phyloP scores from a whole-genome alignment of 306 rosid genomes.

The Lathyrus sativus region DNA sequence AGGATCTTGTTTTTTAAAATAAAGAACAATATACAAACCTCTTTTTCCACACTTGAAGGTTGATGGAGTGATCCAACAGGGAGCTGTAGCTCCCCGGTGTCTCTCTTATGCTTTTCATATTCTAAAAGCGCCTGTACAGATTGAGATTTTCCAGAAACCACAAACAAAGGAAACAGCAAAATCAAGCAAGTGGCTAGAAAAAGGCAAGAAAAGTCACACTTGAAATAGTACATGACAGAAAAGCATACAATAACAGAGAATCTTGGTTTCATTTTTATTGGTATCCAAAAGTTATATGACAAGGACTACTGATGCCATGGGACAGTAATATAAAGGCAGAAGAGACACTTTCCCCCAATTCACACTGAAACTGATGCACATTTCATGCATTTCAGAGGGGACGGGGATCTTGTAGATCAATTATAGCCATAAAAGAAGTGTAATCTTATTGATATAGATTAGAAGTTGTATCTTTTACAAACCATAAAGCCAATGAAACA shows the following conservation, averaged over 20 bases:
- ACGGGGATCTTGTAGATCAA: too few relatives aligned
- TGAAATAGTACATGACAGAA: constrained; percentile 26
- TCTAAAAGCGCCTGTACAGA: constrained; percentile 74
- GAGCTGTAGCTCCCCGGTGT: constrained; percentile 69
- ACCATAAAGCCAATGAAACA: constrained; percentile 20
- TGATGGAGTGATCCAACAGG: constrained; percentile 63
- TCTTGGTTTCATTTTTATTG: constrained; percentile 29
- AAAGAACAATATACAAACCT: constrained; percentile 50
- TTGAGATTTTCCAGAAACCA: constrained; percentile 31
- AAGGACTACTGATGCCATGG: constrained; percentile 25
- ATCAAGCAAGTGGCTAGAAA: constrained; percentile 25
- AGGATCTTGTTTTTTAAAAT: constrained; percentile 2
- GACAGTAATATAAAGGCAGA: constrained; percentile 9
- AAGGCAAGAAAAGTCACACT: constrained; percentile 27
- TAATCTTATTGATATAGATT: background rate
- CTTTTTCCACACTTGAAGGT: constrained; percentile 65
- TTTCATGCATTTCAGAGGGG: background rate
- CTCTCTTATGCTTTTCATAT: constrained; percentile 77
- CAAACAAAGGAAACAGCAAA: constrained; percentile 25
- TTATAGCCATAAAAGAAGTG: constrained; percentile 23
- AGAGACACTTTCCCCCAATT: constrained; percentile 27
- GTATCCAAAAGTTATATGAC: constrained; percentile 18
- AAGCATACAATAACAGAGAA: constrained; percentile 27
- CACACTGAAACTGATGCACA: constrained; percentile 21
- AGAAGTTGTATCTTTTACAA: too few relatives aligned